These are phyloP conservation scores for Tephrocybe sp. DNA, from an alignment of 768 basidiomycete species.

Conservation along the genomic window DNA sequence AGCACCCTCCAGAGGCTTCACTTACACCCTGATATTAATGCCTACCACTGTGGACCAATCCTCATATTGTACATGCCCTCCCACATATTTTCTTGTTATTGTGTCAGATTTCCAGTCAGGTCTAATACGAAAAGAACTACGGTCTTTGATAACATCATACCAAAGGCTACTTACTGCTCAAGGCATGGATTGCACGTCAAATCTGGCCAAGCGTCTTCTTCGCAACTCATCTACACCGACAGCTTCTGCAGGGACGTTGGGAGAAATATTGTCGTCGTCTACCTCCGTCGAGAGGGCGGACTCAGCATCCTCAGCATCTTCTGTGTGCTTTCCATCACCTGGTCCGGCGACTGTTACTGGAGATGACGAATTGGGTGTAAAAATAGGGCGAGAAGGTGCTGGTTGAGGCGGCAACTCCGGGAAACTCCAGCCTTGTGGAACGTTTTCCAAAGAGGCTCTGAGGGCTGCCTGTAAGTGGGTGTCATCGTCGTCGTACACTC, in stretches of 20 bases:
- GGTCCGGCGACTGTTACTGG: not conserved
- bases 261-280: conserved; percentile 17
- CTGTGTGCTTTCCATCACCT: conserved; percentile 19
- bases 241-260: conserved; percentile 29
- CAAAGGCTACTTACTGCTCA: not conserved
- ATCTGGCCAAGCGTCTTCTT: conserved; percentile 58
- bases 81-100: too few relatives aligned
- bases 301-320: conserved; percentile 37
- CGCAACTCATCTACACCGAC: conserved; percentile 67
- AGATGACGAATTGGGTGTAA: not conserved
- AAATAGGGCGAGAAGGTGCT: conserved; percentile 5
- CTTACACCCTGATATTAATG: conserved; percentile 16
- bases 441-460: conserved; percentile 70
- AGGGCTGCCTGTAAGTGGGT: conserved; percentile 85
- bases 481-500: conserved; percentile 85
- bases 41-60: not conserved
- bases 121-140: too few relatives aligned
- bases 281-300: conserved; percentile 37
- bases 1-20: conserved; percentile 31
- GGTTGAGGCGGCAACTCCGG: conserved; percentile 23
- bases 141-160: not conserved
- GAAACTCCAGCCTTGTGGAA: conserved; percentile 50
- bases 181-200: conserved; percentile 43
- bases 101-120: too few relatives aligned
- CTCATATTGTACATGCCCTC: conserved; percentile 4